phyloP scores from a whole-genome alignment of 176 grass and related monocot species.

The Phragmites australis region DNA sequence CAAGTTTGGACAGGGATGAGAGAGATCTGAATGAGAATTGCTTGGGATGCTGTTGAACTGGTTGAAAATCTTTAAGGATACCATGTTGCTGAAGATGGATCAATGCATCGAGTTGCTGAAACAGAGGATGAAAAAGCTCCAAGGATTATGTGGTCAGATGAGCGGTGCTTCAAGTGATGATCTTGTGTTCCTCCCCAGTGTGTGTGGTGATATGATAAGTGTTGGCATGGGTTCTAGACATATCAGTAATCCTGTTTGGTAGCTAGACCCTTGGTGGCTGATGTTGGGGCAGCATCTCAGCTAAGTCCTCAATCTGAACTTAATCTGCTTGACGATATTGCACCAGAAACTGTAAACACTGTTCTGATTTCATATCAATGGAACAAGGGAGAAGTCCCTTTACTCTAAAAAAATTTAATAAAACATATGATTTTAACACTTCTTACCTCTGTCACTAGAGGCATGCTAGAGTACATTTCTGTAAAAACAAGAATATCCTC shows the following conservation, averaged over 20 bases:
- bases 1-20: background rate
- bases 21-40: background rate
- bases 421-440: background rate
- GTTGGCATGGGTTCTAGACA: background rate
- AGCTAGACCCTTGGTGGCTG: background rate
- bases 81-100: background rate
- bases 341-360: background rate
- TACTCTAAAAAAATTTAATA: background rate
- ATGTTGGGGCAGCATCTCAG: background rate
- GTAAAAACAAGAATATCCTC: background rate
- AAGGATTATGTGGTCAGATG: background rate
- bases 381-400: background rate
- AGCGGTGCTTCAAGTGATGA: background rate
- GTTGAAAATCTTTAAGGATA: no score
- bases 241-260: background rate
- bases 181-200: background rate
- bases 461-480: constrained; percentile 2
- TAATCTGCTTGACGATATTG: background rate
- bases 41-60: background rate
- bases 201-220: background rate
- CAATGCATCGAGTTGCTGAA: background rate
- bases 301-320: background rate
- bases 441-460: background rate
- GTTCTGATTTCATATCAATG: background rate
- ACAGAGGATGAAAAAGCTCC: background rate